phyloP scores from a whole-genome alignment of 169 alveolate genomes.

The Eimeria praecox region DNA sequence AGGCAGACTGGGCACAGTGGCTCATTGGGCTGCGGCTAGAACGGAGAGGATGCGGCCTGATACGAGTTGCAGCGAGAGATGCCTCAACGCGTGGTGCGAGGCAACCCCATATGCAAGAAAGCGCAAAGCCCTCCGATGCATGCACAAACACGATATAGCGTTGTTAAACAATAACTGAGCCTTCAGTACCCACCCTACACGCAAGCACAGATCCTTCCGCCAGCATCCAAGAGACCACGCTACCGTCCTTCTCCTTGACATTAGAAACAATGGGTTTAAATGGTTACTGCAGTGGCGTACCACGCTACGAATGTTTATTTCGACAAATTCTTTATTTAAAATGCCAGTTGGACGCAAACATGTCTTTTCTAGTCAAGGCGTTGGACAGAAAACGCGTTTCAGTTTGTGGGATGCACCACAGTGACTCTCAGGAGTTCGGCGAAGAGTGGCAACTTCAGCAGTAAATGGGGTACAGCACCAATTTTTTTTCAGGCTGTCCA shows the following conservation, averaged over 20 bases:
- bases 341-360: background rate
- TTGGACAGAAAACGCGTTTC: background rate
- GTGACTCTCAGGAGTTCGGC: background rate
- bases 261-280: background rate
- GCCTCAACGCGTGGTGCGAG: no score
- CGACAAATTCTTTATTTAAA: background rate
- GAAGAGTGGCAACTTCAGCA: background rate
- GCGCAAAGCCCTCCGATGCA: background rate
- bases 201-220: background rate
- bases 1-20: no score
- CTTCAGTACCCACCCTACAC: background rate
- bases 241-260: background rate
- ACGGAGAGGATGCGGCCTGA: no score
- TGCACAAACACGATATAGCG: background rate
- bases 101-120: background rate
- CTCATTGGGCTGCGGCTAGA: no score
- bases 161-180: no score
- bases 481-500: background rate
- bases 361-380: background rate
- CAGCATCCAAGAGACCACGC: background rate
- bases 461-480: background rate
- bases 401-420: background rate
- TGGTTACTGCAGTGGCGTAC: background rate
- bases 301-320: background rate
- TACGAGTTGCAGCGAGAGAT: no score